phyloP scores from a whole-genome alignment of 2,329 filamentous ascomycete species.

The Fusarium piperis region DNA sequence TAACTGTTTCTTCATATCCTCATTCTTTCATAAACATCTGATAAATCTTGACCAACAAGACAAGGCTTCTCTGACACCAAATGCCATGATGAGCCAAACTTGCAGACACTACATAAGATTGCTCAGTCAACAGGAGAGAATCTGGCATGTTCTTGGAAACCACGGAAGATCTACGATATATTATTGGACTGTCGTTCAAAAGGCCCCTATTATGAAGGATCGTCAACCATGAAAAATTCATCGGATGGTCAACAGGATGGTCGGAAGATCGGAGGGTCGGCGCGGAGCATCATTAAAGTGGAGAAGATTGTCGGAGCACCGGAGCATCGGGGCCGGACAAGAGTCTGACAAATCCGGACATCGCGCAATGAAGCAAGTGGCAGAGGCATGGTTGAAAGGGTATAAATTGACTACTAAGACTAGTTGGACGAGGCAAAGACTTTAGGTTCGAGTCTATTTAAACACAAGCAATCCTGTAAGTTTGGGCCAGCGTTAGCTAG shows the following conservation, averaged over 20 bases:
- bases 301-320: not conserved
- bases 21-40: not conserved
- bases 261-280: not conserved
- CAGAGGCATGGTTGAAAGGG: not conserved
- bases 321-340: not conserved
- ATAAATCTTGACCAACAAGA: not conserved
- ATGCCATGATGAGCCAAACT: not conserved
- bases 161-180: not conserved
- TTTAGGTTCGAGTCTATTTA: not conserved
- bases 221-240: not conserved
- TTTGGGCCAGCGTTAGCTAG: not conserved
- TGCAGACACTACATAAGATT: not conserved
- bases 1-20: not conserved
- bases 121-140: not conserved
- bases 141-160: not conserved
- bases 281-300: not conserved
- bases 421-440: not conserved
- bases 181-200: not conserved
- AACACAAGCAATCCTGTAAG: not conserved
- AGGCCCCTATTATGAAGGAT: not conserved
- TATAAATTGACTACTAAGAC: not conserved
- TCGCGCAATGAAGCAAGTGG: not conserved
- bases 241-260: not conserved
- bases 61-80: not conserved
- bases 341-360: not conserved